Conservation (phyloP, 2,329 filamentous ascomycete genomes). For the Colletotrichum theobromicola region DNA sequence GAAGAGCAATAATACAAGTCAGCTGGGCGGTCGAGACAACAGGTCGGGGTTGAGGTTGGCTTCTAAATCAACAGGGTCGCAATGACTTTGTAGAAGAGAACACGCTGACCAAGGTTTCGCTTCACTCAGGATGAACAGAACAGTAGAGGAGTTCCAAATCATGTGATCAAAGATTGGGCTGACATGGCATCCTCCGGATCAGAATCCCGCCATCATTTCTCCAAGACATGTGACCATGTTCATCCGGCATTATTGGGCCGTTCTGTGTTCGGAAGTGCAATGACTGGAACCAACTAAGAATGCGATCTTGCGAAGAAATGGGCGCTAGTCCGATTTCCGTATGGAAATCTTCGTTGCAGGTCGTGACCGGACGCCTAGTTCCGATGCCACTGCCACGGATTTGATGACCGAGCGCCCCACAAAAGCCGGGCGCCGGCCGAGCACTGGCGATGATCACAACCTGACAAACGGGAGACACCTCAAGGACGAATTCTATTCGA, state of each 20-base stretch:
- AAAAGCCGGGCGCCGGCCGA: neutral
- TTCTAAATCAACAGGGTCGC: neutral
- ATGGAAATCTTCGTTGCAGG: neutral
- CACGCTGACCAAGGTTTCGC: neutral
- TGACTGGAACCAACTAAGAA: neutral
- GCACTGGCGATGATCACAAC: neutral
- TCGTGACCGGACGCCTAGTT: neutral
- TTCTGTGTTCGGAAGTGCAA: neutral
- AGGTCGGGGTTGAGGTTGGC: neutral
- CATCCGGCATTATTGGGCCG: neutral
- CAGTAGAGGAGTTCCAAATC: neutral
- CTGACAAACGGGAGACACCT: neutral
- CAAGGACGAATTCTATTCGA: neutral
- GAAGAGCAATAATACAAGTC: neutral
- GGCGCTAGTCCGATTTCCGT: neutral
- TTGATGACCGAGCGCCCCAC: neutral
- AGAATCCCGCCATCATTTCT: neutral
- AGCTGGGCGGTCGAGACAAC: neutral
- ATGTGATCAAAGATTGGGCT: neutral
- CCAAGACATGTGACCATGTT: neutral
- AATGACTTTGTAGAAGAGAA: neutral
- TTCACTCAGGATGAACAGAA: neutral
- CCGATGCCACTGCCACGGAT: neutral
- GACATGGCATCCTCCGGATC: neutral
- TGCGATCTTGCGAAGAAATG: neutral